A percentile compares a stretch with the other conserved stretches of the same genome.
phyloP scores from a whole-genome alignment of 305 asterid species.

The Euphrasia arctica region DNA sequence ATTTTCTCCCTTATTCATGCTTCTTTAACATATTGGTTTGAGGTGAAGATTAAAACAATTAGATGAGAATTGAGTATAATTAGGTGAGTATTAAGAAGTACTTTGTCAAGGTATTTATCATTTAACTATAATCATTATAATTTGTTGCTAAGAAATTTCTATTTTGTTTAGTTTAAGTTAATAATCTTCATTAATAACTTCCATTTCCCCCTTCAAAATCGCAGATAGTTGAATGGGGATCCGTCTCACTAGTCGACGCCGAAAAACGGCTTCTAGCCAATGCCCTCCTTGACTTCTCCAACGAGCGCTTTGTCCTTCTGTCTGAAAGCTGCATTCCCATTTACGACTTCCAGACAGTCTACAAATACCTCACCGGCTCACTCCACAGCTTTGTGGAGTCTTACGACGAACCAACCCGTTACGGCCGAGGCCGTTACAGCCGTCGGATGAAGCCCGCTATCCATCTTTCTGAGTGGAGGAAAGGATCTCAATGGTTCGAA shows the following conservation, averaged over 20 bases:
- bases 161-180: no score
- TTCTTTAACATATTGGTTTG: not conserved
- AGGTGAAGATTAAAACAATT: not conserved
- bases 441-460: conserved; percentile 74
- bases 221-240: conserved; percentile 73
- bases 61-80: no score
- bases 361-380: conserved; percentile 68
- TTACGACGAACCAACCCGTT: conserved; percentile 83
- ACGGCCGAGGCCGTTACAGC: conserved; percentile 94
- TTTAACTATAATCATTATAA: no score
- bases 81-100: no score
- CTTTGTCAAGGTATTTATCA: no score
- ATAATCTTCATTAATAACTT: not conserved
- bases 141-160: not conserved
- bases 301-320: conserved; percentile 84
- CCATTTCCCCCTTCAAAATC: not conserved
- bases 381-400: conserved; percentile 72
- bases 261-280: conserved; percentile 88
- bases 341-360: conserved; percentile 61
- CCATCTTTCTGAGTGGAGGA: conserved; percentile 74
- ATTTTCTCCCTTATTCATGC: not conserved
- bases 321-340: conserved; percentile 95
- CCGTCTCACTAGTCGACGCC: conserved; percentile 81
- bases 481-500: conserved; percentile 99
- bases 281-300: conserved; percentile 94